Evolutionary conservation across 208 protist genomes (phyloP), one percentile per base, ranked within the genome.

Genomic region (Trypanosoma rangeli): DNA sequence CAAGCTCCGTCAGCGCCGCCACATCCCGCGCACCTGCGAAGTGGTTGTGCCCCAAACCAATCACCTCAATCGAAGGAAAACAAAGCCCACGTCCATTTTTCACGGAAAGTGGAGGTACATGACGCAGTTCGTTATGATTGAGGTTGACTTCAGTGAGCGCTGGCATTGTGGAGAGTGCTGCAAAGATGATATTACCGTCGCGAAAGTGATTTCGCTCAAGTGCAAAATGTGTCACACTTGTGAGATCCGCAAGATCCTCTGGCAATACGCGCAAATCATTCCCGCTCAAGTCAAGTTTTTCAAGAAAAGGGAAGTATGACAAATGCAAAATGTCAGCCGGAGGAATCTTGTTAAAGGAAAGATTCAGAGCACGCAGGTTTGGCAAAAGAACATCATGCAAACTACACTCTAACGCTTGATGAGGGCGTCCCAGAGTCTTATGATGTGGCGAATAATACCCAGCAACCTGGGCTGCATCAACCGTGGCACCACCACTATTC

Each of bases 291-390:
- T 96, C 89, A 0, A 96, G 79, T 55, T 90, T 82, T 58, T 90
- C 78, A 26, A 96, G 76, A 59, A 68, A 82, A 1, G 79, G 74
- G 33, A 93, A 92, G 53, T 83, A 86, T 8, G 73, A 67, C n/a
- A 96, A 60, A 44, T 87, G 63, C 13, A 76, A 62, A 9, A 96
- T 49, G 20, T 96, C 78, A 12, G 24, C 13, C 26, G 86, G 39
- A 10, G 85, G 85, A 53, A 96, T 82, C 24, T 31, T 53, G 68
- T 96, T 96, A 80, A 92, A 96, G 20, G 92, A 92, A 37, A 96
- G 74, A 71, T 96, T 93, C 37, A 96, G 83, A 16, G 89, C 81
- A 56, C 60, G 59, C 31, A 93, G 59, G 49, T 75, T 52, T 31
- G 84, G 78, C 29, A 93, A 69, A 5, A 89, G 66, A 31, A 86